Percentiles rank a stretch among this genome's conserved stretches.
Evolutionary conservation across 306 rosid species (phyloP).

Genomic region (Quercus wislizeni): DNA sequence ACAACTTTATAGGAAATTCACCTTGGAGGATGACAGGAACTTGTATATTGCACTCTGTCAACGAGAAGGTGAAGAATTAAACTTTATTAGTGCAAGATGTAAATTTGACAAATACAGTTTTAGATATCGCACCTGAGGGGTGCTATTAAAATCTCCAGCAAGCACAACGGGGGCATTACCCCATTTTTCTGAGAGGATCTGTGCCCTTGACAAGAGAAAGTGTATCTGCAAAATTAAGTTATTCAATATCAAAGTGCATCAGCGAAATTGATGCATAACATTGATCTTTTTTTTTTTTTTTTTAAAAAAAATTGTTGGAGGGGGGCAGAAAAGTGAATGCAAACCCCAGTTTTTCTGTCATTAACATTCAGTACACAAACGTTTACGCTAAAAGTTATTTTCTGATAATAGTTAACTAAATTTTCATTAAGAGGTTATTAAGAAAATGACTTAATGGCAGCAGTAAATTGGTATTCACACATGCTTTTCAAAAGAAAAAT

Average conservation of each 20-base stretch:
- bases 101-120: conserved; percentile 14
- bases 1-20: conserved; percentile 31
- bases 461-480: not conserved
- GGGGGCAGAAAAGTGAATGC: too few relatives aligned
- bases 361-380: not conserved
- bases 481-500: not conserved
- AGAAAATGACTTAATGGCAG: not conserved
- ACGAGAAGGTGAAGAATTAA: conserved; percentile 19
- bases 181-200: conserved; percentile 72
- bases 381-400: not conserved
- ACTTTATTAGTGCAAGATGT: not conserved
- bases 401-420: not conserved
- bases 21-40: conserved; percentile 83
- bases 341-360: not conserved
- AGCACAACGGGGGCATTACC: conserved; percentile 71
- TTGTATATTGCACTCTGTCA: conserved; percentile 91
- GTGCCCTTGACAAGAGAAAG: conserved; percentile 64
- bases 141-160: conserved; percentile 81
- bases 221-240: conserved; percentile 55
- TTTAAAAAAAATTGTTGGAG: too few relatives aligned
- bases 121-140: conserved; percentile 66
- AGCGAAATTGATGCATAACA: conserved; percentile 1
- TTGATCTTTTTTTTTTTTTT: not conserved
- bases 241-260: conserved; percentile 17
- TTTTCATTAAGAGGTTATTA: not conserved